Percentiles rank a stretch among this genome's conserved stretches.
These are phyloP conservation scores for Cercophora sp. DNA, from an alignment of 495 filamentous ascomycete species.

Conservation along the genomic window DNA sequence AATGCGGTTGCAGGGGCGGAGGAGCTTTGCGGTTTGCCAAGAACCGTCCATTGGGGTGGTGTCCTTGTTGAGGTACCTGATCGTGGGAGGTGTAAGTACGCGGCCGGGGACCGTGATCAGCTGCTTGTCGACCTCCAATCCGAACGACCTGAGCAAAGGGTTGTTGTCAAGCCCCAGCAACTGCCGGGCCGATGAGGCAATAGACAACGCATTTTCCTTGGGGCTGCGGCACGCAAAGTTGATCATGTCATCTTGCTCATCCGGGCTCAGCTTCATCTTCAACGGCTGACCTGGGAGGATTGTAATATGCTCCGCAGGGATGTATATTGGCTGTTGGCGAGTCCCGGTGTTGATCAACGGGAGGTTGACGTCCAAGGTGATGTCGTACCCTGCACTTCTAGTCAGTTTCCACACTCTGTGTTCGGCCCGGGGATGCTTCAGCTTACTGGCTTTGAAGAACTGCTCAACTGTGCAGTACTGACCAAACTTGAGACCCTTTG, in stretches of 20 bases:
- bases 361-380: slow-evolving; percentile 25
- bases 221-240: slow-evolving; percentile 65
- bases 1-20: too few relatives aligned
- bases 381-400: slow-evolving; percentile 28
- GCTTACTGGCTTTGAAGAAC: slow-evolving; percentile 32
- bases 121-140: slow-evolving; percentile 47
- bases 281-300: slow-evolving; percentile 65
- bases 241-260: slow-evolving; percentile 63
- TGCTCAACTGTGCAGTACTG: slow-evolving; percentile 28
- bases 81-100: slow-evolving; percentile 50
- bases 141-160: slow-evolving; percentile 43
- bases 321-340: slow-evolving; percentile 52
- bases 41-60: background rate
- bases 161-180: slow-evolving; percentile 36
- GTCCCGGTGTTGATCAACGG: slow-evolving; percentile 73
- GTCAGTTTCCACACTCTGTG: background rate
- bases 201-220: slow-evolving; percentile 59
- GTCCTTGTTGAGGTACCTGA: slow-evolving; percentile 44
- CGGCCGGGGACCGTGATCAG: slow-evolving; percentile 65
- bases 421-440: too few relatives aligned
- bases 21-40: background rate
- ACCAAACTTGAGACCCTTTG: slow-evolving; percentile 20
- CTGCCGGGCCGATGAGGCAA: slow-evolving; percentile 52
- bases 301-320: slow-evolving; percentile 62
- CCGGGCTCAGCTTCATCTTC: slow-evolving; percentile 47